Evolutionary conservation across 2,329 filamentous ascomycete species (phyloP), one percentile per base, ranked within the genome.

Genomic region (Phymatotrichopsis omnivora): DNA sequence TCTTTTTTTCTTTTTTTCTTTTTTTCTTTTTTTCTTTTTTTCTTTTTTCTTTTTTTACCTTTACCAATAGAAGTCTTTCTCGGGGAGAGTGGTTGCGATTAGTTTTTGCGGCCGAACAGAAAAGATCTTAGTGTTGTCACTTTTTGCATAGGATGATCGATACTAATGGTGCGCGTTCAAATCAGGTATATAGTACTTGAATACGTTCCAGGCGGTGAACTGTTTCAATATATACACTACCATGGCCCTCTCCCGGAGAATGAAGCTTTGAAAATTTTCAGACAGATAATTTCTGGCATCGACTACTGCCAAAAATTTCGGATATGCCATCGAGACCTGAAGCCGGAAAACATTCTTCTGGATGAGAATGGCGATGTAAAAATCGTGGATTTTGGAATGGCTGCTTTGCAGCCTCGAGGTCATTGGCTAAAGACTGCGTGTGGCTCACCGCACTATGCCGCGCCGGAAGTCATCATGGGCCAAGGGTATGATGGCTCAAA

Each of bases 331-430:
- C 82, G 91, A 19, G 91, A 98, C 58, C 70, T 98, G 42, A 98
- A 98, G 65, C 91, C 87, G 0, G 91, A 98, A 65, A 98, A 98
- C 58, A 95, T 98, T 34, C 71, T 98, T 14, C 72, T 98, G 39
- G 86, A 86, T 46, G 69, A 70, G 3, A 69, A 80, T 35, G 74
- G 80, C 42, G 78, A 83, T 47, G 78, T 96, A 63, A 98, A 96
- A 65, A 79, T 98, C 57, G 89, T 89, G 40, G 91, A 98, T 63
- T 98, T 98, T 63, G 89, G 91, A 31, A 95, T 98, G 87, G 91
- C 91, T 33, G 89, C 89, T 3, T 70, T 96, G 31, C 89, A 96
- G 62, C 83, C 83, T 3, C 73, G 76, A 19, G 80, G 78, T 7
- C 80, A 85, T 55, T 79, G 80, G 60, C 73, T 98, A 22, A 82